Conservation (phyloP, 306 rosid genomes). For the Cucumis sativus region DNA sequence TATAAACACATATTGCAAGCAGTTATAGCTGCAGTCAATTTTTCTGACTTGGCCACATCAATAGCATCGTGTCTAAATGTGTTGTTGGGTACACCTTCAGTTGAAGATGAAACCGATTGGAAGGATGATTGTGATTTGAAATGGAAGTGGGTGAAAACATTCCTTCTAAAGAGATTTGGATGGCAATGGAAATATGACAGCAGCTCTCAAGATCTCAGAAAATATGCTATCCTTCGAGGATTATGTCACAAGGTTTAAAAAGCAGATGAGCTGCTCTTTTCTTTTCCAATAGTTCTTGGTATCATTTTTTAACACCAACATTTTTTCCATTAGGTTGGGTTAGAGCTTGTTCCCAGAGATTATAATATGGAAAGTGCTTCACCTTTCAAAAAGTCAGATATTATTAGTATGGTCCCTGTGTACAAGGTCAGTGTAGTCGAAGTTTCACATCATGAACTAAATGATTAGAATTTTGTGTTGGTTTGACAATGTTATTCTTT, state of each 20-base stretch:
- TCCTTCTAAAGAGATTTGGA: conserved; percentile 72
- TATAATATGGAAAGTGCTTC: conserved; percentile 61
- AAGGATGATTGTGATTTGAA: conserved; percentile 44
- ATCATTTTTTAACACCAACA: conserved; percentile 6
- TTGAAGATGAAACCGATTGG: conserved; percentile 38
- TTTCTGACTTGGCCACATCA: conserved; percentile 65
- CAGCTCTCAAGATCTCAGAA: conserved; percentile 51
- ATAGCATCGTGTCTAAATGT: conserved; percentile 81
- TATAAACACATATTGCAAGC: conserved; percentile 92
- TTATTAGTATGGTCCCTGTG: conserved; percentile 86
- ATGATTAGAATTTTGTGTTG: background rate
- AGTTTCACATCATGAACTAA: background rate
- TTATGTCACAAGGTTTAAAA: conserved; percentile 75
- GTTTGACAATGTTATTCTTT: conserved; percentile 13
- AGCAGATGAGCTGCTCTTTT: background rate
- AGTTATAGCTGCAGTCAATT: conserved; percentile 72
- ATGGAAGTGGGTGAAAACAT: conserved; percentile 87
- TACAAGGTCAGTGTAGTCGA: conserved; percentile 50
- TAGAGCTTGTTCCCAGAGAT: conserved; percentile 89
- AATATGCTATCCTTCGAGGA: conserved; percentile 88
- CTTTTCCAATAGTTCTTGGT: background rate
- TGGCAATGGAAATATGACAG: conserved; percentile 71
- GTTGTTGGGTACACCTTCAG: conserved; percentile 59
- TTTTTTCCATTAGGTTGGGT: conserved; percentile 69
- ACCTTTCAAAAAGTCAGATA: conserved; percentile 70